A percentile compares a stretch with the other conserved stretches of the same genome.
These are phyloP conservation scores for Helichrysum umbraculigerum DNA, from an alignment of 129 eudicot species.

Conservation along the genomic window DNA sequence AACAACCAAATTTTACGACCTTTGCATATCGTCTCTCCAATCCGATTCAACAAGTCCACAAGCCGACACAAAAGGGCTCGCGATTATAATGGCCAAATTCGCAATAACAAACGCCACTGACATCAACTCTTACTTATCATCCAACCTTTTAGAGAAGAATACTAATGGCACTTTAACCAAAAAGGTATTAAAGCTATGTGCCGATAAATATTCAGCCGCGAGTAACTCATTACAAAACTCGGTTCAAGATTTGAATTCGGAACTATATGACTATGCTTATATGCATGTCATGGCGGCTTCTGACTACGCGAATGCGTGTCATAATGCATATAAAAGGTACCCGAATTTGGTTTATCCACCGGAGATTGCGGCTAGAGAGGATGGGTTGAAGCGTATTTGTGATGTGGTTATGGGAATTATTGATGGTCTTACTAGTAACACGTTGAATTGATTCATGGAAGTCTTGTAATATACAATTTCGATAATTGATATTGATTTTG, in stretches of 20 bases:
- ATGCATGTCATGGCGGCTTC: conserved; percentile 81
- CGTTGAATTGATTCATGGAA: not conserved
- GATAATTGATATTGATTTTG: not conserved
- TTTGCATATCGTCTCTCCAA: conserved; percentile 71
- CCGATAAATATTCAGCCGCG: conserved; percentile 57
- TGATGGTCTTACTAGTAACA: conserved; percentile 43
- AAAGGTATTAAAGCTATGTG: conserved; percentile 54
- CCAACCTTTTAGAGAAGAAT: conserved; percentile 22
- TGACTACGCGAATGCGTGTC: conserved; percentile 76
- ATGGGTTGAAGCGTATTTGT: conserved; percentile 75
- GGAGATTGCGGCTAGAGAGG: conserved; percentile 42
- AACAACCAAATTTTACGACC: conserved; percentile 68
- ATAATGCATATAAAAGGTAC: conserved; percentile 50
- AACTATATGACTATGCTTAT: conserved; percentile 70
- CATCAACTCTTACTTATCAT: conserved; percentile 52
- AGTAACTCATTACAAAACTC: conserved; percentile 52
- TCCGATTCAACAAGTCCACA: conserved; percentile 58
- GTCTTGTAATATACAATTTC: not conserved
- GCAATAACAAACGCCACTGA: conserved; percentile 66
- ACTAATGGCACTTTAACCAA: conserved; percentile 31
- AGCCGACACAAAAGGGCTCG: conserved; percentile 76
- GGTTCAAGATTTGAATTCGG: conserved; percentile 46
- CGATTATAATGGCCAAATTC: conserved; percentile 52
- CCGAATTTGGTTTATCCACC: conserved; percentile 34
- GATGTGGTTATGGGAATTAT: conserved; percentile 73